Base-by-base conservation (phyloP, 164 flowering plant species). In the Vitis vinifera region DNA sequence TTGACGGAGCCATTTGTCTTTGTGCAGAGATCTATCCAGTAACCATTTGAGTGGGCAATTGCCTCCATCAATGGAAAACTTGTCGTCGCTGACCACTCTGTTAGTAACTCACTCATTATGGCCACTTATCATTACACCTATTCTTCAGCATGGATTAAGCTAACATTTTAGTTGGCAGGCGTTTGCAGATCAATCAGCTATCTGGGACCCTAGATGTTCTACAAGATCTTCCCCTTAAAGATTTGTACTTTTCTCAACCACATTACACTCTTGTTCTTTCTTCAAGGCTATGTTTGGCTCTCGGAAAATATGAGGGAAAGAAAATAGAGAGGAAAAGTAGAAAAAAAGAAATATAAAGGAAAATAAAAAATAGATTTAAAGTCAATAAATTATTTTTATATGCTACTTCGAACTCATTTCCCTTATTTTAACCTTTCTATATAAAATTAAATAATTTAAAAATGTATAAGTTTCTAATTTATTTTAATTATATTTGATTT, bases 191-290 rank as follows among this genome's bases (percentile, higher is more conserved):
- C 79, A 95, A 95, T 79, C 87, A 86, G 65, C 84, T 95, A 8
- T 83, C 97, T 47, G 99, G 99, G 70, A 82, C 90, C 64, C 92
- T 95, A 58, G 89, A 91, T 86, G 91, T 95, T 67, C 70, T 95
- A 44, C 93, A 92, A 80, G 88, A 92, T 82, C 91, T 95, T 67
- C 89, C 88, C 15, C 77, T 95, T 55, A 71, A 49, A 72, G 91
- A 93, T 70, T 78, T 95, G 99, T 93, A 87, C 48, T 65, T 55
- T 73, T 83, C 77, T 77, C 19, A 66, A 61, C 69, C 77, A 52
- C 64, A 60, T 66, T 44, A 9, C 52, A 30, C 48, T 56, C 12
- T 61, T 63, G 52, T 30, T 3, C 48, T 19, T 6, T 51, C 69
- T 71, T 58, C 51, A 29, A 10, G 57, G 48, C 12, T 9, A n/a